Evolutionary conservation across 805 yeast species (phyloP), one percentile per base, ranked within the genome.

Genomic region (Vanderwaltozyma tropicalis): DNA sequence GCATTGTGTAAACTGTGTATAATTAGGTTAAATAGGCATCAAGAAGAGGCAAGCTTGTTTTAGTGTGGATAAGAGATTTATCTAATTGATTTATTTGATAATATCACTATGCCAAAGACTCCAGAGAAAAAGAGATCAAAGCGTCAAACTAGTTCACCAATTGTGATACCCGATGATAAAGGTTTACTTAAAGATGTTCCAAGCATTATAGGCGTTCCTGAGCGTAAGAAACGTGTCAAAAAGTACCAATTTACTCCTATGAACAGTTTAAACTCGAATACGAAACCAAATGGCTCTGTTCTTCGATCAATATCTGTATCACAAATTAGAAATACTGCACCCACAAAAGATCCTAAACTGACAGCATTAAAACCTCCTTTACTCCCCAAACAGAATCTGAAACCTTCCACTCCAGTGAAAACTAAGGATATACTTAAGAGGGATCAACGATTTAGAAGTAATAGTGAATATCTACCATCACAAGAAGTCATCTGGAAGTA

Each of bases 401-500:
- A 20, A 13, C 10, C 13, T 20, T 20, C 19, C 3, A 37, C 39
- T 9, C 39, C 39, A 5, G 18, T 19, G 9, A 37, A 37, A 27
- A 31, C 4, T 8, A n/a, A 4, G 13, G 18, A 16, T 7, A 11
- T 8, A 22, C 2, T 19, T 16, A 31, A 21, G 20, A 6, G 8
- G 2, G 19, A 11, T 15, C 5, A 12, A 9, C 4, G 11, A 39
- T 25, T 16, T 22, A 22, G 5, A 28, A 16, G 16, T 13, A 12
- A 22, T 14, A 21, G 28, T 4, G 40, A 31, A 13, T 43, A 44
- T 15, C 42, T 40, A 2, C 46, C 48, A 17, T 33, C 54, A 12
- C 61, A 57, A 31, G 57, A 55, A 37, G 61, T 59, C 2, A 49
- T 57, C 9, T 59, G 63, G 63, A 46, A 45, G 14, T 55, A 54